Evolutionary conservation across 495 filamentous ascomycete genomes (phyloP).

Genomic region (Hyaloscypha hepaticicola): DNA sequence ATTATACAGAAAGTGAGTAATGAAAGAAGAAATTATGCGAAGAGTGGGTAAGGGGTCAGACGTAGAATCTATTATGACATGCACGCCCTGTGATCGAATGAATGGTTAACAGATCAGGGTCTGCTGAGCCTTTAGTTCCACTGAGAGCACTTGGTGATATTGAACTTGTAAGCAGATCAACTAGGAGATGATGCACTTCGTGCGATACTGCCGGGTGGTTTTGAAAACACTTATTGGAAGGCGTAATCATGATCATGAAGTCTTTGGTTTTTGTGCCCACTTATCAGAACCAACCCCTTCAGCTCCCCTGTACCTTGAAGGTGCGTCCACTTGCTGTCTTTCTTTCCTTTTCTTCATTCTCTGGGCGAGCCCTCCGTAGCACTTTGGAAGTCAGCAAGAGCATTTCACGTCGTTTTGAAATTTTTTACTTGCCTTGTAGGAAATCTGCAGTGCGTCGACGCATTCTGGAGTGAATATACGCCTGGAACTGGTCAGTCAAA

Average conservation of each 20-base stretch:
- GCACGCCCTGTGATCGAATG: no score
- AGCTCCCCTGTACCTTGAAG: slow-evolving; percentile 52
- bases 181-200: no score
- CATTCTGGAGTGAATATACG: slow-evolving; percentile 98
- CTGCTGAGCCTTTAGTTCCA: no score
- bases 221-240: background rate
- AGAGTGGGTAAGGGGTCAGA: no score
- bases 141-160: no score
- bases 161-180: no score
- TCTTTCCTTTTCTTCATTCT: slow-evolving; percentile 94
- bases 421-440: slow-evolving; percentile 67
- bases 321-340: slow-evolving; percentile 97
- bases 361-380: slow-evolving; percentile 84
- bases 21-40: no score
- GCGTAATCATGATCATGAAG: background rate
- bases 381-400: slow-evolving; percentile 52
- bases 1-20: no score
- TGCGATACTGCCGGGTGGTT: no score
- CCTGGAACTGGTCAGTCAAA: slow-evolving; percentile 44
- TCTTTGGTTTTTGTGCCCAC: background rate
- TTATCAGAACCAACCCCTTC: background rate
- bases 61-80: no score
- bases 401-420: background rate
- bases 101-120: no score
- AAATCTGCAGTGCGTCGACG: slow-evolving; percentile 95